These are phyloP conservation scores for Aspergillus clavatus DNA, from an alignment of 2,329 filamentous ascomycete species.

Conservation along the genomic window DNA sequence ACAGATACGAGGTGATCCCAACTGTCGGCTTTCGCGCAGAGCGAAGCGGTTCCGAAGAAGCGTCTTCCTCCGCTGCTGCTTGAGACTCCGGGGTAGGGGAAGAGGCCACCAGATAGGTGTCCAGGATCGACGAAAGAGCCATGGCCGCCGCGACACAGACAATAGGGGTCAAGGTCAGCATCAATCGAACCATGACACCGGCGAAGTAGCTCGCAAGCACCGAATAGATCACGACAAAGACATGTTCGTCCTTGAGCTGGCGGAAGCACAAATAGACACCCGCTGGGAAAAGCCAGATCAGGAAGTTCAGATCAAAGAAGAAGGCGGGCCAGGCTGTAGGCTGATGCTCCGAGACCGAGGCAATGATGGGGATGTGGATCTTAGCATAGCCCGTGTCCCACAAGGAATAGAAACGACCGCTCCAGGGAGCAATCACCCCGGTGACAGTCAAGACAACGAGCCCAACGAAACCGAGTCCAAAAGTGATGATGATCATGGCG, in stretches of 20 bases:
- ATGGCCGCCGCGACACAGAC: conserved; percentile 93
- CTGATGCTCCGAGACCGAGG: conserved; percentile 98
- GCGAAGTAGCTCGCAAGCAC: conserved; percentile 96
- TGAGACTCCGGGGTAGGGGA: conserved; percentile 50
- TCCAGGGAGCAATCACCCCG: conserved; percentile 94
- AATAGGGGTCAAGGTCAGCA: conserved; percentile 94
- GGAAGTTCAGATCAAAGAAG: conserved; percentile 97
- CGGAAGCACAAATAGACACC: conserved; percentile 98
- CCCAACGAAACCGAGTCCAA: conserved; percentile 67
- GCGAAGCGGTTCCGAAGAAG: conserved; percentile 49
- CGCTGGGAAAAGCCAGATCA: conserved; percentile 98
- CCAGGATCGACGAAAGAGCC: conserved; percentile 79
- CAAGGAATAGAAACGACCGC: conserved; percentile 96
- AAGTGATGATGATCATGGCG: conserved; percentile 67
- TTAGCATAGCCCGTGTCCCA: conserved; percentile 99
- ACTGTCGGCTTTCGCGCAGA: conserved; percentile 68
- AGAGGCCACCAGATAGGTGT: conserved; percentile 71
- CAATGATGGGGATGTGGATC: conserved; percentile 98
- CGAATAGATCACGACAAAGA: conserved; percentile 97
- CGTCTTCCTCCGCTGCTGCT: conserved; percentile 38
- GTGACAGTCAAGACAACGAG: conserved; percentile 78
- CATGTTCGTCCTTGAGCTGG: conserved; percentile 87
- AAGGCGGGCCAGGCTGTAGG: conserved; percentile 98
- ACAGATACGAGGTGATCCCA: conserved; percentile 76
- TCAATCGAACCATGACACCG: conserved; percentile 97